A percentile compares a stretch with the other conserved stretches of the same genome.
These are phyloP conservation scores for Cercospora sp. DNA, from an alignment of 2,329 filamentous ascomycete genomes.

Conservation along the genomic window DNA sequence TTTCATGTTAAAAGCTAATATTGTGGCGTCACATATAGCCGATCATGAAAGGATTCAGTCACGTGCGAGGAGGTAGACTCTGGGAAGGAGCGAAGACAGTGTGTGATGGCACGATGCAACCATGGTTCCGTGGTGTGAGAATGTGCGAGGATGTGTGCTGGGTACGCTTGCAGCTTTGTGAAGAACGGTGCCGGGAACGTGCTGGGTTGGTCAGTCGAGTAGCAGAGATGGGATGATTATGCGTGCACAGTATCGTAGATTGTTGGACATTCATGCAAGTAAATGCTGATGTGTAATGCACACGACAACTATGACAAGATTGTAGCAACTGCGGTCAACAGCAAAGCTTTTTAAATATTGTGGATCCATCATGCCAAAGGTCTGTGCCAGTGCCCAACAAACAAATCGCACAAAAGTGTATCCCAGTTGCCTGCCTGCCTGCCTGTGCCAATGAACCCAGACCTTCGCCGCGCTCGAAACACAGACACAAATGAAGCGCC, in stretches of 20 bases:
- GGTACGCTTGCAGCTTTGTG: neutral
- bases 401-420: neutral
- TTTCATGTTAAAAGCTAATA: neutral
- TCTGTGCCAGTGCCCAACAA: neutral
- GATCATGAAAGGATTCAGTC: neutral
- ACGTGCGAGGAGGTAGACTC: neutral
- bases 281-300: neutral
- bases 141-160: neutral
- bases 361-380: neutral
- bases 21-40: neutral
- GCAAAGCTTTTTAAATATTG: neutral
- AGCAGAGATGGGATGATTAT: too few species aligned
- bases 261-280: neutral
- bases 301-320: neutral
- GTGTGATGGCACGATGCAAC: neutral
- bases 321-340: conserved; percentile 7
- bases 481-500: neutral
- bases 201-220: neutral
- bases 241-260: neutral
- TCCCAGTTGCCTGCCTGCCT: neutral
- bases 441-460: conserved; percentile 6
- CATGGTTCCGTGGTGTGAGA: neutral
- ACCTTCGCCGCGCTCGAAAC: conserved; percentile 5
- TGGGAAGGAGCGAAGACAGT: neutral
- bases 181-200: neutral